These are phyloP conservation scores for Phaeoacremonium minimum DNA, from an alignment of 2,329 filamentous ascomycete genomes.

Conservation along the genomic window DNA sequence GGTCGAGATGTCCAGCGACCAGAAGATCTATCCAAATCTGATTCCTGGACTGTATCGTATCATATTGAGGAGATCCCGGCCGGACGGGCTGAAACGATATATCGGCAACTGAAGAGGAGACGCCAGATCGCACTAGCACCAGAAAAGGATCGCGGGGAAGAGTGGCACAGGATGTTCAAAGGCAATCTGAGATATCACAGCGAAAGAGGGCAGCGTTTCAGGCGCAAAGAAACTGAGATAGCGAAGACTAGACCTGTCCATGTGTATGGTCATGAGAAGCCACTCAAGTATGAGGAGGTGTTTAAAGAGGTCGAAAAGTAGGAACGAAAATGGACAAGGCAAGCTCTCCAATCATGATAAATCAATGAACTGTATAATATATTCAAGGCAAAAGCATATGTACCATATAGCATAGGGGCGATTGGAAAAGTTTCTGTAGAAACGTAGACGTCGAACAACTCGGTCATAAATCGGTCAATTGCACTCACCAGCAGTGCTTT, in stretches of 20 bases:
- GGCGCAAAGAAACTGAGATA: conserved; percentile 47
- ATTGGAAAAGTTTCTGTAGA: no score
- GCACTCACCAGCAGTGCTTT: no score
- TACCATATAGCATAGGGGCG: no score
- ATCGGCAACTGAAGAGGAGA: conserved; percentile 50
- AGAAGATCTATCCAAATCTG: conserved; percentile 27
- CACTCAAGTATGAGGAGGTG: conserved; percentile 25
- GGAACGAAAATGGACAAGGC: background rate
- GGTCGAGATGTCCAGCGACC: conserved; percentile 60
- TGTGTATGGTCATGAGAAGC: conserved; percentile 37
- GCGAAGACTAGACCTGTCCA: conserved; percentile 42
- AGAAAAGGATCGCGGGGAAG: conserved; percentile 23
- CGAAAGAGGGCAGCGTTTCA: conserved; percentile 52
- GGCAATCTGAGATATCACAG: conserved; percentile 36
- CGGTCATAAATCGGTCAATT: no score
- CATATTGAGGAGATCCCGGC: conserved; percentile 58
- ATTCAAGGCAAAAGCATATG: no score
- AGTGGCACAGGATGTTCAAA: conserved; percentile 42
- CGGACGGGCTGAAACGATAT: conserved; percentile 44
- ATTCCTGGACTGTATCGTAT: conserved; percentile 75
- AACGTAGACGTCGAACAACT: no score
- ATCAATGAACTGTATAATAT: no score
- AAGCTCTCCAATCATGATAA: no score
- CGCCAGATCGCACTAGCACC: conserved; percentile 45
- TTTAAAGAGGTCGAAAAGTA: conserved; percentile 18